phyloP scores from a whole-genome alignment of 441 rosid genomes.

The Corymbia calophylla region DNA sequence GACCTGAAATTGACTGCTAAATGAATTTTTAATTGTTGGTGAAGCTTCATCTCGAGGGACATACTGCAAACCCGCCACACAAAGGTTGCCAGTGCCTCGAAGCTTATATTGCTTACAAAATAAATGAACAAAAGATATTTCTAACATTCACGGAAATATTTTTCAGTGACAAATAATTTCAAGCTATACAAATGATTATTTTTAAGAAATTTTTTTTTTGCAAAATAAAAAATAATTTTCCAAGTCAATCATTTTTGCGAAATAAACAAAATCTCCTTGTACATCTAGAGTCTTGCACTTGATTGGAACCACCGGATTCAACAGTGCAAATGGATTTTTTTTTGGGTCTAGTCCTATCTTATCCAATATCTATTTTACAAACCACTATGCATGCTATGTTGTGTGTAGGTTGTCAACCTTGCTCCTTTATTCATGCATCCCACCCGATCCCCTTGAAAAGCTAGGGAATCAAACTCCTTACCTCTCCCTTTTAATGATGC shows the following conservation, averaged over 20 bases:
- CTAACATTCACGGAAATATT: not conserved
- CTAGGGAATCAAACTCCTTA: not conserved
- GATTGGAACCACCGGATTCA: not conserved
- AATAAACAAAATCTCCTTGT: not conserved
- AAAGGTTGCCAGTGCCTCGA: not conserved
- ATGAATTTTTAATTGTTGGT: no score
- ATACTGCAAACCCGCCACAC: not conserved
- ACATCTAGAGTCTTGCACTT: not conserved
- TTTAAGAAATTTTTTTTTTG: not conserved
- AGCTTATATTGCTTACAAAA: not conserved
- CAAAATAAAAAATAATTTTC: no score
- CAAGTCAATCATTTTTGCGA: accelerated
- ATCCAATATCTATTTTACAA: no score
- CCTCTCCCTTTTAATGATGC: no score
- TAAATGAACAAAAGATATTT: no score
- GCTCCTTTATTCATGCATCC: not conserved
- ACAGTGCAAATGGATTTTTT: not conserved
- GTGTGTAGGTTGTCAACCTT: not conserved
- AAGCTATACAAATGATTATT: no score
- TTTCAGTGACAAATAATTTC: no score
- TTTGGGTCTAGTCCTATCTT: not conserved
- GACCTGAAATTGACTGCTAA: not conserved
- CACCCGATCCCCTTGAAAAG: not conserved
- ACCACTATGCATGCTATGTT: not conserved
- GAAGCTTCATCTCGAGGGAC: not conserved